Conservation (phyloP, 495 filamentous ascomycete species). For the Podospora didyma region DNA sequence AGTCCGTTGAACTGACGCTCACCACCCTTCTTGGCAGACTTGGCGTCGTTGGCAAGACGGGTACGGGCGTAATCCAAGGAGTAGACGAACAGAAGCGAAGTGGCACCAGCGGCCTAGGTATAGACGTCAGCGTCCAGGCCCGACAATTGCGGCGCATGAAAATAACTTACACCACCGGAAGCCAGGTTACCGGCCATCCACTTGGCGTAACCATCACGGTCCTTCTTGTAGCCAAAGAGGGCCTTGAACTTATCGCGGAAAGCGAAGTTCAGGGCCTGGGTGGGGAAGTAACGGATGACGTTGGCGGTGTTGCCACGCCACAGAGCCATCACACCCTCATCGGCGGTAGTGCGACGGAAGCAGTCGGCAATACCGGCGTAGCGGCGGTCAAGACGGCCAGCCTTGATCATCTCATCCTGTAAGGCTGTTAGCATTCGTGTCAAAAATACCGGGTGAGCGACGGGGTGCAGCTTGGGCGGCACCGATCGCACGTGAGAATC, state of each 20-base stretch:
- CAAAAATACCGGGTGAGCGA: background rate
- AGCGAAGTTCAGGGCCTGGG: slow-evolving; percentile 99
- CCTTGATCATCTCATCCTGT: slow-evolving; percentile 99
- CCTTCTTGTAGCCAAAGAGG: slow-evolving; percentile 99
- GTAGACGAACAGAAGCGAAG: slow-evolving; percentile 99
- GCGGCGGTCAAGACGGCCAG: slow-evolving; percentile 95
- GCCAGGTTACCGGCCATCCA: slow-evolving; percentile 99
- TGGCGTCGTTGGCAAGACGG: slow-evolving; percentile 99
- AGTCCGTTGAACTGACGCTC: slow-evolving; percentile 99
- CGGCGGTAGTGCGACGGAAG: slow-evolving; percentile 80
- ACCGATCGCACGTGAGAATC: slow-evolving; percentile 17
- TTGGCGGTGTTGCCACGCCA: slow-evolving; percentile 99
- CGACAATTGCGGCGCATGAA: background rate
- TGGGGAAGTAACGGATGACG: slow-evolving; percentile 99
- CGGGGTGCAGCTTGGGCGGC: background rate
- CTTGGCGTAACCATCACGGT: slow-evolving; percentile 94
- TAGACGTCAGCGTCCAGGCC: background rate
- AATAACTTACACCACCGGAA: slow-evolving; percentile 97
- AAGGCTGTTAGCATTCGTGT: slow-evolving; percentile 12
- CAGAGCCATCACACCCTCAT: slow-evolving; percentile 81
- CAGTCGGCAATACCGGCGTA: slow-evolving; percentile 93
- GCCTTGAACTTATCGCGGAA: slow-evolving; percentile 99
- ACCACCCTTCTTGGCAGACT: slow-evolving; percentile 93
- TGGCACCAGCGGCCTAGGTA: slow-evolving; percentile 87
- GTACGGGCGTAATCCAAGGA: slow-evolving; percentile 99